Evolutionary conservation across 2,329 filamentous ascomycete species (phyloP), one percentile per base, ranked within the genome.

Genomic region (Fusarium scirpi): DNA sequence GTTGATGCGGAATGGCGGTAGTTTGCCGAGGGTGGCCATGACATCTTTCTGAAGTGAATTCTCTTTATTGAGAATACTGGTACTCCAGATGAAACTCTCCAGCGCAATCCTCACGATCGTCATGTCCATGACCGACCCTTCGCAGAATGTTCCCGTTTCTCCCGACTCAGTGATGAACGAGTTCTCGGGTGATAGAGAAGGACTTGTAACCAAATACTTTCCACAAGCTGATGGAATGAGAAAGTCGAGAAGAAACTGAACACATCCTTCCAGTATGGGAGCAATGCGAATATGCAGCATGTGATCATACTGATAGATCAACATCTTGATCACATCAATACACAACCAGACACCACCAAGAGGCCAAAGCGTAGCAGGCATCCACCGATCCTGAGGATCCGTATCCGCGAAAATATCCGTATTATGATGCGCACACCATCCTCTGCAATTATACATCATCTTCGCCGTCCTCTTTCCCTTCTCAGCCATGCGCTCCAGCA

Each of bases 331-430:
- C 2, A 74, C 55, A 4, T 75, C 71, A 0, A 70, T 63, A 3
- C 73, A 75, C 2, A 77, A 20, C 76, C 76, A 77, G 0, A 68
- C 70, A 2, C 75, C 74, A 1, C 72, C 71, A 1, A 77, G 57
- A 0, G 73, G 73, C 76, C 76, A 77, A 6, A 74, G 46, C 6
- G 75, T 76, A 0, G 75, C 65, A 12, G 74, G 68, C 55, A 80
- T 76, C 62, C 76, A 77, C 13, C 73, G 74, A 58, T 81, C 80
- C 8, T 78, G 75, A 0, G 80, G 80, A 10, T 79, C 79, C 0
- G 80, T 77, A 43, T 82, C 80, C 0, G 70, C 80, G 79, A 79
- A 82, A 18, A 82, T 75, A 43, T 82, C 80, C 0, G 79, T 80
- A 51, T 82, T 82, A 55, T 82, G 80, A 48, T 82, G 80, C 5